These are phyloP conservation scores for Coemansia pectinata DNA, from an alignment of 192 early-diverging fungal species.

Conservation along the genomic window DNA sequence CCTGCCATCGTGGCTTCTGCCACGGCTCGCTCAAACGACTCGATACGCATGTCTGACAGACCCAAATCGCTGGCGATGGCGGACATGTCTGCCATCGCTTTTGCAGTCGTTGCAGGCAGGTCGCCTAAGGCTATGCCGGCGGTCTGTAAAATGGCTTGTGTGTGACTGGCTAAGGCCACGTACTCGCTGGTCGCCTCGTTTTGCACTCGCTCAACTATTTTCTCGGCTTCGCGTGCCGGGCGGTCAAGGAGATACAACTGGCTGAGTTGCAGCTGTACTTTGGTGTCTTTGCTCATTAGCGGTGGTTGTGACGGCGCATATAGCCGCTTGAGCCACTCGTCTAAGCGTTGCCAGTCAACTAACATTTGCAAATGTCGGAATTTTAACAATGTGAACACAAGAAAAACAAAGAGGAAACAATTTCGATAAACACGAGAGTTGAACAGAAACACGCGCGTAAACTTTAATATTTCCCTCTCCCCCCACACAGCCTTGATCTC, in stretches of 20 bases:
- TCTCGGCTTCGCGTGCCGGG: neutral
- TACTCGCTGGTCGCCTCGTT: slow-evolving; percentile 33
- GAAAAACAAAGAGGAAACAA: neutral
- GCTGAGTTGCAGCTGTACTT: slow-evolving; percentile 19
- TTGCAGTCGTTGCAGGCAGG: slow-evolving; percentile 14
- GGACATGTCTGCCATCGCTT: slow-evolving; percentile 30
- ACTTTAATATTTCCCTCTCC: too few species aligned
- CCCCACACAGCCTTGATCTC: neutral
- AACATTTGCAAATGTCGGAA: neutral
- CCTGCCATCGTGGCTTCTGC: slow-evolving; percentile 15
- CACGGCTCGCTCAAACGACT: slow-evolving; percentile 39
- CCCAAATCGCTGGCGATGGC: slow-evolving; percentile 14
- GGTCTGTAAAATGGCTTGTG: slow-evolving; percentile 16
- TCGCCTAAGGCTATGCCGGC: slow-evolving; percentile 10
- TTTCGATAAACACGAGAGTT: neutral
- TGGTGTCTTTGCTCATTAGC: slow-evolving; percentile 5
- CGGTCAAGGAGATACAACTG: slow-evolving; percentile 12
- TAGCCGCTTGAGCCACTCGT: slow-evolving; percentile 33
- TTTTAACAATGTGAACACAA: neutral
- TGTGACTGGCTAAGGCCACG: slow-evolving; percentile 14
- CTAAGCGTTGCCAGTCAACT: slow-evolving; percentile 20
- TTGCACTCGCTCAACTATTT: slow-evolving; percentile 16
- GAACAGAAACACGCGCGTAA: neutral
- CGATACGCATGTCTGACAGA: slow-evolving; percentile 19
- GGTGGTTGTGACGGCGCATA: slow-evolving; percentile 35